These are phyloP conservation scores for Oryza coarctata DNA, from an alignment of 176 grass and related monocot species.

Conservation along the genomic window DNA sequence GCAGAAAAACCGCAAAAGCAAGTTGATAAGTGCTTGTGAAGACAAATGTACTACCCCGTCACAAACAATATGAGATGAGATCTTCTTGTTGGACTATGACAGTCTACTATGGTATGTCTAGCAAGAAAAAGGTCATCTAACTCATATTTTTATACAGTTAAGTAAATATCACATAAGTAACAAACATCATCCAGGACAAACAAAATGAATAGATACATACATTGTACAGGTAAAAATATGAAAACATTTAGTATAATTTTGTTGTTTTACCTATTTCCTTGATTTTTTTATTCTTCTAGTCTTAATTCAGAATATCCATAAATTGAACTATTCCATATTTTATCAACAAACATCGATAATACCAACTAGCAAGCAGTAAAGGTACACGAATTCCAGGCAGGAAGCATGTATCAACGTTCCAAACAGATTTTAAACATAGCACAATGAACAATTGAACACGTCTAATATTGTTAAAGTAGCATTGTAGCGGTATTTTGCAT, in stretches of 20 bases:
- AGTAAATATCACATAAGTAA: neutral
- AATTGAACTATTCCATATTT: neutral
- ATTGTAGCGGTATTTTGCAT: neutral
- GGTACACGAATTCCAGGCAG: neutral
- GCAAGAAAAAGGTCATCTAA: neutral
- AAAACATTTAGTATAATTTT: neutral
- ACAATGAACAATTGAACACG: neutral
- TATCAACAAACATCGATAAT: neutral
- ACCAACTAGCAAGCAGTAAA: neutral
- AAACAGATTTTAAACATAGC: neutral
- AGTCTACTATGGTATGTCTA: neutral
- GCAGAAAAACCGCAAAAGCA: conserved; percentile 20
- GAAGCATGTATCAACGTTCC: neutral
- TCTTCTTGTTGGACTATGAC: neutral
- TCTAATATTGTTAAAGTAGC: neutral
- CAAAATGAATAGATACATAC: neutral
- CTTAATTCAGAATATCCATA: neutral
- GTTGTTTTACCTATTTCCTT: neutral
- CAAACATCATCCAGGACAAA: neutral
- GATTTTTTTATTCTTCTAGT: neutral
- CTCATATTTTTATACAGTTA: neutral
- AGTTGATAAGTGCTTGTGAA: neutral
- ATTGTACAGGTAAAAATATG: neutral
- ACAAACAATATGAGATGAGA: neutral
- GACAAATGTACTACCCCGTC: neutral